Percentiles rank a stretch among this genome's conserved stretches.
Conservation (phyloP, 1,139 yeast genomes). For the Wickerhamomyces sp. region DNA sequence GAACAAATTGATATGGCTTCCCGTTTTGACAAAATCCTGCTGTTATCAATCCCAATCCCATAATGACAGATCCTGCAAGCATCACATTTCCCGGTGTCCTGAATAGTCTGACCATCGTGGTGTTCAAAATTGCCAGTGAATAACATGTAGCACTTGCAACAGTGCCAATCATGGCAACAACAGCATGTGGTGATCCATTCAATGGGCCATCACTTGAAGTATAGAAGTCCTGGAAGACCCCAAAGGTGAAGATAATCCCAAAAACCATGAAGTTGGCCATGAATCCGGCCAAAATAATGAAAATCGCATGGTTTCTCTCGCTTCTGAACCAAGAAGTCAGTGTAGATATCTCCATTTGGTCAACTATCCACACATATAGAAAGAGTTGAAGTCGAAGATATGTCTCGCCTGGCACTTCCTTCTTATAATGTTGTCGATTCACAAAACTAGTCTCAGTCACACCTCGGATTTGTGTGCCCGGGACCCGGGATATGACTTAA, state of each 20-base stretch:
- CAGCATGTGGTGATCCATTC: constrained; percentile 21
- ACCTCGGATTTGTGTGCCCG: no score
- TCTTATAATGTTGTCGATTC: no score
- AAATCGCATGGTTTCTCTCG: constrained; percentile 2
- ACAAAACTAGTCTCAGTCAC: no score
- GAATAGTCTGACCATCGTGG: constrained; percentile 18
- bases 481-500: no score
- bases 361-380: no score
- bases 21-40: constrained; percentile 25
- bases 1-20: constrained; percentile 29
- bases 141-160: constrained; percentile 30
- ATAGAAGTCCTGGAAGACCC: constrained; percentile 34
- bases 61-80: constrained; percentile 27
- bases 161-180: constrained; percentile 31
- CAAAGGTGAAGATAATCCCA: constrained; percentile 33
- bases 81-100: constrained; percentile 24
- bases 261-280: constrained; percentile 32
- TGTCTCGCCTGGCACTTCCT: no score
- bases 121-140: constrained; percentile 27
- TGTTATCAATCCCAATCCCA: constrained; percentile 28
- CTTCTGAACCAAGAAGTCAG: not conserved
- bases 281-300: constrained; percentile 28
- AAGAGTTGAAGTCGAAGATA: no score
- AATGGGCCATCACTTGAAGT: constrained; percentile 29
- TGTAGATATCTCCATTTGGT: no score